phyloP scores from a whole-genome alignment of 2,329 filamentous ascomycete species.

The Stachybotrys chlorohalonatus region DNA sequence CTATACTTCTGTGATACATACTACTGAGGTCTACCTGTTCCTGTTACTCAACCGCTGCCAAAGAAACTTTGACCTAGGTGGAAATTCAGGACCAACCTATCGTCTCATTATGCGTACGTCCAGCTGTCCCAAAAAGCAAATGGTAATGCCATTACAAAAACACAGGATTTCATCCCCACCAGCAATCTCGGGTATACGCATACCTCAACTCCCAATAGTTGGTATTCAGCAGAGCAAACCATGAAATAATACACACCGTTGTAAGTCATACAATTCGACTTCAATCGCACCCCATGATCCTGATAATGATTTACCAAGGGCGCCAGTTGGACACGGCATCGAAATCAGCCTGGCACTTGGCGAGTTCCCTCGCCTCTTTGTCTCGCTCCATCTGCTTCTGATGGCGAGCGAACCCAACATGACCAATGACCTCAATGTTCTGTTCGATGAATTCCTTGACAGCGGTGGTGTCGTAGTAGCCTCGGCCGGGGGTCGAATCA shows the following conservation, averaged over 20 bases:
- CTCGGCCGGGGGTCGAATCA: constrained; percentile 23
- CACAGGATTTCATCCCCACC: neutral
- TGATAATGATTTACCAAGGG: neutral
- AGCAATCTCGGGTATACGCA: neutral
- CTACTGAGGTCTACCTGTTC: no score
- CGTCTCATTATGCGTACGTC: neutral
- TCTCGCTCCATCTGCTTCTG: neutral
- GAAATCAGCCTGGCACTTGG: neutral
- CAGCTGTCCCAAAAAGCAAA: neutral
- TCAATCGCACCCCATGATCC: no score
- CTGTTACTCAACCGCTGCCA: no score
- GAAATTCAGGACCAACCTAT: no score
- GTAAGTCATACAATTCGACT: neutral
- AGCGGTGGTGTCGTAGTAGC: constrained; percentile 32
- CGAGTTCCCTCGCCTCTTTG: neutral
- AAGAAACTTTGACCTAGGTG: no score
- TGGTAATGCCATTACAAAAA: neutral
- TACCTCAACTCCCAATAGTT: no score
- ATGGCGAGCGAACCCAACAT: neutral
- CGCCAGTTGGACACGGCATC: neutral
- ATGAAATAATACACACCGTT: no score
- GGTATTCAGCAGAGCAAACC: no score
- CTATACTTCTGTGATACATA: no score
- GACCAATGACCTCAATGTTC: neutral
- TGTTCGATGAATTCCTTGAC: constrained; percentile 31